Conservation (phyloP, 129 eudicot species). For the Apium graveolens region DNA sequence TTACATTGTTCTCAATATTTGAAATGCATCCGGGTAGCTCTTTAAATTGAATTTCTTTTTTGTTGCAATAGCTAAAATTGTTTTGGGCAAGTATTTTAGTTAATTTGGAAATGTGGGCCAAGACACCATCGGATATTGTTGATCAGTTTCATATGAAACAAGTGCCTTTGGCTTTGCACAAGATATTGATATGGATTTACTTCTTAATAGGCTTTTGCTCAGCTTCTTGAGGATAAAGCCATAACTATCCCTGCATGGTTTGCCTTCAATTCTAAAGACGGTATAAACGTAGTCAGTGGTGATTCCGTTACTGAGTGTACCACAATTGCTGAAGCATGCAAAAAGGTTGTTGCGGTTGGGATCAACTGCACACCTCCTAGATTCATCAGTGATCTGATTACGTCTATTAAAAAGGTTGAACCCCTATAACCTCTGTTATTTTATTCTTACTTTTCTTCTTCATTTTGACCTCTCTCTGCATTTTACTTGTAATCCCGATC, state of each 20-base stretch:
- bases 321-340: slow-evolving; percentile 62
- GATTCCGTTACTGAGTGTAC: slow-evolving; percentile 77
- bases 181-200: not conserved
- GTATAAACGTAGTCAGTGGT: slow-evolving; percentile 90
- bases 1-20: not conserved
- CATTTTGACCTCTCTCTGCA: not conserved
- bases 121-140: not conserved
- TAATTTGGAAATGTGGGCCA: not conserved
- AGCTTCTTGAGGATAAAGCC: slow-evolving; percentile 69
- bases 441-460: not conserved
- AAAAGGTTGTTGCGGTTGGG: slow-evolving; percentile 83
- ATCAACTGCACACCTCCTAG: slow-evolving; percentile 98
- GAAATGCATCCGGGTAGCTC: not conserved
- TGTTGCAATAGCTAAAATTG: not conserved
- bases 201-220: slow-evolving; percentile 57
- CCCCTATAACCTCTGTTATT: not conserved
- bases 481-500: not conserved
- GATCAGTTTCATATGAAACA: not conserved
- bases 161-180: slow-evolving; percentile 6
- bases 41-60: not conserved
- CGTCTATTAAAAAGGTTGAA: slow-evolving; percentile 61
- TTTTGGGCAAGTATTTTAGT: slow-evolving; percentile 3
- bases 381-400: slow-evolving; percentile 61
- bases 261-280: slow-evolving; percentile 90
- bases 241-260: slow-evolving; percentile 84